These are phyloP conservation scores for Solanum habrochaites DNA, from an alignment of 257 asterid species.

Conservation along the genomic window DNA sequence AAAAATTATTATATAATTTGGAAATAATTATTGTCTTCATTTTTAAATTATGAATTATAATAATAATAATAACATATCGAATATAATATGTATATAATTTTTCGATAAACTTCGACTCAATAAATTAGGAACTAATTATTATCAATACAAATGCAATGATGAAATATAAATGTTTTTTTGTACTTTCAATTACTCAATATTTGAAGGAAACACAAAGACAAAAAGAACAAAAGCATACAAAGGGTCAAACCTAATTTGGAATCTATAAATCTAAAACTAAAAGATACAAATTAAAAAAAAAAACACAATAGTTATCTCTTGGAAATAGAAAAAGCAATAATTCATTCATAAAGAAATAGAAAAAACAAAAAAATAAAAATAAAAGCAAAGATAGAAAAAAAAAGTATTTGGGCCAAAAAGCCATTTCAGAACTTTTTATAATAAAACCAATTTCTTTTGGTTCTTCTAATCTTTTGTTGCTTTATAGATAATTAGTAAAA, in stretches of 20 bases:
- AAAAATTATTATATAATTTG: neutral
- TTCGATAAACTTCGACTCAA: neutral
- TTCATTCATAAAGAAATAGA: neutral
- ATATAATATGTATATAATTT: too few relatives aligned
- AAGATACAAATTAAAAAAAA: neutral
- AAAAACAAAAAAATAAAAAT: neutral
- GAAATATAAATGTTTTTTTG: neutral
- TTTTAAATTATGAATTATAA: too few relatives aligned
- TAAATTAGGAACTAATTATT: neutral
- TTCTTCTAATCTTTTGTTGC: neutral
- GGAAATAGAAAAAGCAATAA: neutral
- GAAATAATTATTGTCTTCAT: neutral
- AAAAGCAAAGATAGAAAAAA: neutral
- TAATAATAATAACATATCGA: too few relatives aligned
- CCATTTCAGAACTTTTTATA: neutral
- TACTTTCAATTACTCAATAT: neutral
- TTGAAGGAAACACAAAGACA: neutral
- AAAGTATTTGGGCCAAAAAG: neutral
- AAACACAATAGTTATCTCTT: neutral
- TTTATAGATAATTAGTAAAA: neutral
- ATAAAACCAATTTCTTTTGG: neutral
- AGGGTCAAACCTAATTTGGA: neutral
- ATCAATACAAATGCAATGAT: neutral
- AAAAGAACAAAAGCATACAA: neutral
- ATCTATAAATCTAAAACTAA: neutral